These are phyloP conservation scores for Tuber borchii DNA, from an alignment of 495 filamentous ascomycete genomes.

Conservation along the genomic window DNA sequence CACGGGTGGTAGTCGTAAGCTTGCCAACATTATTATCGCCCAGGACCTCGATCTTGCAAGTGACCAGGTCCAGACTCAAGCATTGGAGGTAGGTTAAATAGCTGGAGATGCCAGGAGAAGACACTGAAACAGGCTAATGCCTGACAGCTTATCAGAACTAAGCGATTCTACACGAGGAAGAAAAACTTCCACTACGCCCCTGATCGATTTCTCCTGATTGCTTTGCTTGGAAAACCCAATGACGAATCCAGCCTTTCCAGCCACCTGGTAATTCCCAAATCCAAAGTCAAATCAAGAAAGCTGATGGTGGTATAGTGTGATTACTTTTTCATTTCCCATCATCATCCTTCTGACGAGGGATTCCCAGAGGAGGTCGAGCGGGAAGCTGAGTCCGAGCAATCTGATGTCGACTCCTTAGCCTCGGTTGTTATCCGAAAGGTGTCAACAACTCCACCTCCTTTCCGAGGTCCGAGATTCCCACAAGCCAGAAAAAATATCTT, in stretches of 20 bases:
- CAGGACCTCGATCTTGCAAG: slow-evolving; percentile 67
- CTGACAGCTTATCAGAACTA: slow-evolving; percentile 67
- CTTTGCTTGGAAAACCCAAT: slow-evolving; percentile 53
- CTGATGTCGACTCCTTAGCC: slow-evolving; percentile 42
- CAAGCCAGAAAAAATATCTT: slow-evolving; percentile 30
- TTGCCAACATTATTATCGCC: slow-evolving; percentile 71
- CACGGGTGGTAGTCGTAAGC: slow-evolving; percentile 16
- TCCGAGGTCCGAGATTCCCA: slow-evolving; percentile 42
- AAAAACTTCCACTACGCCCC: slow-evolving; percentile 62
- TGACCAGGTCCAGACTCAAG: slow-evolving; percentile 74
- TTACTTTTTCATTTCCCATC: slow-evolving; percentile 80
- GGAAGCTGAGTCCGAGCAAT: slow-evolving; percentile 41
- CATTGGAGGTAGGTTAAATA: slow-evolving; percentile 56
- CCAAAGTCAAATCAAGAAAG: slow-evolving; percentile 27
- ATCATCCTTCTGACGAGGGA: slow-evolving; percentile 66
- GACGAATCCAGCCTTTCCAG: slow-evolving; percentile 37
- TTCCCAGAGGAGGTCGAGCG: slow-evolving; percentile 63
- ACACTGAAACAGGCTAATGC: slow-evolving; percentile 10
- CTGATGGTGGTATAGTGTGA: slow-evolving; percentile 63
- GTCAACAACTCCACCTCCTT: slow-evolving; percentile 34
- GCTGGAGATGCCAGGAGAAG: background rate
- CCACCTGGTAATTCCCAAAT: slow-evolving; percentile 46
- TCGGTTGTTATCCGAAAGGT: slow-evolving; percentile 44
- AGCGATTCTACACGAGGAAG: slow-evolving; percentile 65
- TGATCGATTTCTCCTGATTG: slow-evolving; percentile 72